These are phyloP conservation scores for Scleroderma bovista DNA, from an alignment of 768 basidiomycete species.

Conservation along the genomic window DNA sequence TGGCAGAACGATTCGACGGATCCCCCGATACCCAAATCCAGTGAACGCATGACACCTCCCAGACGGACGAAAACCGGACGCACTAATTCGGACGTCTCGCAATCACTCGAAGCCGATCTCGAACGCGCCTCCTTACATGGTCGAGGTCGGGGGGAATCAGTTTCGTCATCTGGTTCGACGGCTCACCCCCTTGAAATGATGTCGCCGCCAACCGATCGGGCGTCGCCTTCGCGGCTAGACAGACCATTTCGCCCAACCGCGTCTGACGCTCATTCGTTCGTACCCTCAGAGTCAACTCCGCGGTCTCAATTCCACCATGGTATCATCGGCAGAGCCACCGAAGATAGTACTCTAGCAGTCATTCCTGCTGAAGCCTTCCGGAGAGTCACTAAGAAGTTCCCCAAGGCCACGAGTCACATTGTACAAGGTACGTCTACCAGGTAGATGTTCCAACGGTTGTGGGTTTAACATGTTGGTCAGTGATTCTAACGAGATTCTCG, in stretches of 20 bases:
- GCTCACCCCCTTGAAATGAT: constrained; percentile 43
- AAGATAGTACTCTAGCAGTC: constrained; percentile 95
- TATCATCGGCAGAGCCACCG: constrained; percentile 86
- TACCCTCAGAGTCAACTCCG: constrained; percentile 19
- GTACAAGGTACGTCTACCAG: constrained; percentile 63
- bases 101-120: constrained; percentile 34
- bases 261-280: constrained; percentile 17
- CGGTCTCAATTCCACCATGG: constrained; percentile 49
- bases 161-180: constrained; percentile 67
- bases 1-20: constrained; percentile 68
- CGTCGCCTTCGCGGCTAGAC: constrained; percentile 6
- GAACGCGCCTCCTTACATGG: constrained; percentile 14
- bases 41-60: constrained; percentile 17
- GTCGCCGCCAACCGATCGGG: constrained; percentile 14
- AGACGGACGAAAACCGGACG: constrained; percentile 27
- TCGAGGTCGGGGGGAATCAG: constrained; percentile 46
- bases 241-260: constrained; percentile 7
- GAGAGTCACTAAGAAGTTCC: constrained; percentile 90
- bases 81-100: constrained; percentile 62
- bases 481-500: constrained; percentile 93
- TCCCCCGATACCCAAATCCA: constrained; percentile 21
- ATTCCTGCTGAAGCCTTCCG: constrained; percentile 98
- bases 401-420: constrained; percentile 94
- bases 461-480: constrained; percentile 33
- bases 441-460: constrained; percentile 5